These are phyloP conservation scores for Aspergillus viridinutans DNA, from an alignment of 2,329 filamentous ascomycete species.

Conservation along the genomic window DNA sequence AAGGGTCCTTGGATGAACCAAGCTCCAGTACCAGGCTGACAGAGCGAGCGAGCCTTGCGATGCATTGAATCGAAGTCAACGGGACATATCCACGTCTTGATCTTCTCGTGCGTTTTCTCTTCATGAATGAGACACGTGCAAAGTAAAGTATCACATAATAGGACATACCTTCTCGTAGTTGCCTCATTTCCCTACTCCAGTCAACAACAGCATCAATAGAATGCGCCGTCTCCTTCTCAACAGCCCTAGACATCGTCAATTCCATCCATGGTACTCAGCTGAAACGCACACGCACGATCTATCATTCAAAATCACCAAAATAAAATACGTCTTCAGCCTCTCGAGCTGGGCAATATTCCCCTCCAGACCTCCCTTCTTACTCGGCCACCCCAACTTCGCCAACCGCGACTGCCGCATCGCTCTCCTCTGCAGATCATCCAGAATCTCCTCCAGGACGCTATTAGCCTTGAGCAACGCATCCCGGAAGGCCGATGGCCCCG, in stretches of 20 bases:
- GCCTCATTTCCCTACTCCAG: background rate
- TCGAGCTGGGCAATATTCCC: background rate
- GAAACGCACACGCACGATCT: background rate
- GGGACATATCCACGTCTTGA: background rate
- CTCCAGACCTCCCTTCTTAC: background rate
- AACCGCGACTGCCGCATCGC: background rate
- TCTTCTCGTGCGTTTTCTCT: background rate
- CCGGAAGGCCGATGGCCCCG: background rate
- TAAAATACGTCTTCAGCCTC: background rate
- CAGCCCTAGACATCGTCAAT: background rate
- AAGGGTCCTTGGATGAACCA: background rate
- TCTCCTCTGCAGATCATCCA: slow-evolving; percentile 15
- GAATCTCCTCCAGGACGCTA: background rate
- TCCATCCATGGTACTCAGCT: background rate
- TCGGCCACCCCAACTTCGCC: background rate
- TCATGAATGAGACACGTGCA: background rate
- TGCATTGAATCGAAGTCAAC: background rate
- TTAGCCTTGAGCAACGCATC: background rate
- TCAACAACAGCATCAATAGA: background rate
- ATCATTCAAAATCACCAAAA: background rate
- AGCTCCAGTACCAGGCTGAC: background rate
- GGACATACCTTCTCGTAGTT: background rate
- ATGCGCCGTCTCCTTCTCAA: background rate
- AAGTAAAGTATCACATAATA: no score
- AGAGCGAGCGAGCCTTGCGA: background rate